phyloP scores from a whole-genome alignment of 768 basidiomycete genomes.

The Clathrus columnatus region DNA sequence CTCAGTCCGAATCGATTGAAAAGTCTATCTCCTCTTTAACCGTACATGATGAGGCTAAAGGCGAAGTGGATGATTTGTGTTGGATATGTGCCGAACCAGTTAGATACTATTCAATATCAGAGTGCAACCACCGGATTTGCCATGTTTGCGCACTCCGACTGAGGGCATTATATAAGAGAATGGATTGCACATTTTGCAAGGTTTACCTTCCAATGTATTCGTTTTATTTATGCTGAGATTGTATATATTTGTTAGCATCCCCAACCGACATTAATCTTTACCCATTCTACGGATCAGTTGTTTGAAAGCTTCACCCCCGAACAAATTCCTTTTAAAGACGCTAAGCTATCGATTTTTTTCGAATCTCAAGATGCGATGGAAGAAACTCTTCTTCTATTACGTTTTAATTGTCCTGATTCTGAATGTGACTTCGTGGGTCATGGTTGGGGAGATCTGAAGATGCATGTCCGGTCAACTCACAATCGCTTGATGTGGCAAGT shows the following conservation, averaged over 20 bases:
- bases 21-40: background rate
- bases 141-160: slow-evolving; percentile 87
- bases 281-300: slow-evolving; percentile 48
- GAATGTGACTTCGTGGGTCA: slow-evolving; percentile 77
- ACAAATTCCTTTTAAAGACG: slow-evolving; percentile 53
- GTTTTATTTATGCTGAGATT: background rate
- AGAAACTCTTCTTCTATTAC: slow-evolving; percentile 79
- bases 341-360: slow-evolving; percentile 71
- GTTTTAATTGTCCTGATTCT: slow-evolving; percentile 88
- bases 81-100: slow-evolving; percentile 95
- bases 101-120: slow-evolving; percentile 80
- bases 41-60: slow-evolving; percentile 17
- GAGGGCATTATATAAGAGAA: slow-evolving; percentile 87
- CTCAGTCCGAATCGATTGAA: background rate
- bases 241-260: slow-evolving; percentile 41
- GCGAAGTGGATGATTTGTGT: slow-evolving; percentile 43
- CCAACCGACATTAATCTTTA: slow-evolving; percentile 70
- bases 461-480: slow-evolving; percentile 73
- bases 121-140: slow-evolving; percentile 92
- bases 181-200: slow-evolving; percentile 95
- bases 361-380: slow-evolving; percentile 94
- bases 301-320: slow-evolving; percentile 54
- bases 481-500: slow-evolving; percentile 74
- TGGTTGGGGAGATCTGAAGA: slow-evolving; percentile 85
- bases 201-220: slow-evolving; percentile 27